Base-by-base conservation (phyloP, 345 rosid species). In the Aurinia saxatilis region DNA sequence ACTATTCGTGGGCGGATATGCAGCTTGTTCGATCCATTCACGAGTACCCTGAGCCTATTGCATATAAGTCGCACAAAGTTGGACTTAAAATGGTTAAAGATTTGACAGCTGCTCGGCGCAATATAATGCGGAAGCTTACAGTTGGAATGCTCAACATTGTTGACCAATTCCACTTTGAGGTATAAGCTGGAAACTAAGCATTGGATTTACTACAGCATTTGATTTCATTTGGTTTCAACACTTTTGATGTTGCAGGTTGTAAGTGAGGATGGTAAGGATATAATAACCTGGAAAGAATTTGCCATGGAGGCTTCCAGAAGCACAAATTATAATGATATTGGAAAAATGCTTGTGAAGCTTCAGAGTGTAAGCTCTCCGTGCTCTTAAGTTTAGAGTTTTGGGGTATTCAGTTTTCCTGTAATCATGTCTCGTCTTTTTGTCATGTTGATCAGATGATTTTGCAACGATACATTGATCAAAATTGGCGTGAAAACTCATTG, bases 1-100 rank as follows among this genome's bases (percentile, higher is more conserved):
- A 90, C 76, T 88, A 95, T 79, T 93, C 97, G 10, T 95, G 96
- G 97, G 99, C 93, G 6, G 99, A 95, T 84, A 88, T 79, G 85
- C 82, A 82, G 63, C 95, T 88, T 29, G 96, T 88, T 23, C 80
- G 77, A 34, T 65, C 95, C 33, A 90, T 90, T 31, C 44, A 75
- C 38, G 98, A 90, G 75, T 81, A 73, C 41, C 99, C 99, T 12
- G 77, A 95, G 53, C 99, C 98, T 58, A 95, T 86, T 48, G 88
- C 96, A 3, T 86, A 88, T 65, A 82, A 80, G 68, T 80, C 87
- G 0, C 90, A 90, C 60, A 86, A 82, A 62, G 66, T 74, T 52
- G 99, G 99, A 50, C 72, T 80, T 15, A 90, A 84, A 67, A 74
- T 88, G 84, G 99, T 88, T 60, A 88, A 77, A 72, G 98, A 95